These are phyloP conservation scores for Tritrichomonas foetus DNA, from an alignment of 208 protist species.

Conservation along the genomic window DNA sequence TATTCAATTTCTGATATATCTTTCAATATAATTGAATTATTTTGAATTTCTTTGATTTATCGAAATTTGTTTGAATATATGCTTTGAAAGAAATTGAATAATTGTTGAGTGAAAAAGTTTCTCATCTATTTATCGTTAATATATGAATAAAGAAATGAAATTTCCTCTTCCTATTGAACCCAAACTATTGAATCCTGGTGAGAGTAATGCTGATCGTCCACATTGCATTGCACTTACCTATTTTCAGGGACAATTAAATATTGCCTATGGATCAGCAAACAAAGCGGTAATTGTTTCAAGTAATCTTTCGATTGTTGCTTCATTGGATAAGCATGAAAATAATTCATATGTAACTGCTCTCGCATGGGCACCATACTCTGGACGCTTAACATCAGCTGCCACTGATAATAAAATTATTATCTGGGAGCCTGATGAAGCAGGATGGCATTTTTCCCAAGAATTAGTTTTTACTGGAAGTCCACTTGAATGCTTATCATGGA, in stretches of 20 bases:
- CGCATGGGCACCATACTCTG: slow-evolving; percentile 7
- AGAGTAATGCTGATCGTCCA: not conserved
- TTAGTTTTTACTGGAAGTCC: not conserved
- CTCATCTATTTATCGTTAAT: too few species aligned
- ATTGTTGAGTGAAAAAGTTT: too few species aligned
- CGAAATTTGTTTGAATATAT: too few species aligned
- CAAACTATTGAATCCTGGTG: not conserved
- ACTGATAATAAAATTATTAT: not conserved
- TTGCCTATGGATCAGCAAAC: slow-evolving; percentile 19
- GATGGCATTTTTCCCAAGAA: not conserved
- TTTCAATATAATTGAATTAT: too few species aligned
- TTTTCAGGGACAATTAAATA: not conserved
- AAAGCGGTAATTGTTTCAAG: not conserved
- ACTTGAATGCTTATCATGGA: not conserved
- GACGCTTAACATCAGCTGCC: not conserved
- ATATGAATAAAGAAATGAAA: not conserved
- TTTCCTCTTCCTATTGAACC: not conserved
- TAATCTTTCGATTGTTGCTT: not conserved
- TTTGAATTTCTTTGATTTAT: too few species aligned
- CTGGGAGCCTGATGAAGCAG: not conserved
- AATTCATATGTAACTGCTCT: not conserved
- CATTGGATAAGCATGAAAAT: not conserved
- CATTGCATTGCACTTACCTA: not conserved
- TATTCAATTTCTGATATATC: too few species aligned
- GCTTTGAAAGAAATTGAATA: too few species aligned